Conservation (phyloP, 192 early-diverging fungal genomes). For the Linnemannia elongata region DNA sequence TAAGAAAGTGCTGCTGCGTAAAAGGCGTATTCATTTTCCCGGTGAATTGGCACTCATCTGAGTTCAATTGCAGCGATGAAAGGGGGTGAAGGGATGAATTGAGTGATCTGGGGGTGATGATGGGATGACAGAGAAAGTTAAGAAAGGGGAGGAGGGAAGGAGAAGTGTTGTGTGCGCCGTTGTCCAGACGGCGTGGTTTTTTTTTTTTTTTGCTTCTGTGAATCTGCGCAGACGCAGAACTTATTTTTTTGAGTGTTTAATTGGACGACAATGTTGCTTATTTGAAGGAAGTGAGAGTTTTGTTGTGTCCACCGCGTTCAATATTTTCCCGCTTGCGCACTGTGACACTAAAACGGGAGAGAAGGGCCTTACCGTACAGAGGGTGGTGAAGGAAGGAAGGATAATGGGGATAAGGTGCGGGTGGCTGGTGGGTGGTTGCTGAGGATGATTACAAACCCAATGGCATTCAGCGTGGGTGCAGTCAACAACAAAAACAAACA, state of each 20-base stretch:
- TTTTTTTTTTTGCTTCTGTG: neutral
- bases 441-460: neutral
- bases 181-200: neutral
- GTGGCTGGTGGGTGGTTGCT: neutral
- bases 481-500: neutral
- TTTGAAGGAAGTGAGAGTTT: neutral
- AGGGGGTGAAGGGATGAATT: neutral
- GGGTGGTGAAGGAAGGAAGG: no score
- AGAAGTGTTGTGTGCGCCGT: no score
- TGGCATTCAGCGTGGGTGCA: neutral
- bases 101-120: neutral
- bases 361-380: no score
- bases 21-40: neutral
- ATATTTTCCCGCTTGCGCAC: neutral
- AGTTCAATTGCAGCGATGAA: neutral
- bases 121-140: no score
- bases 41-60: neutral
- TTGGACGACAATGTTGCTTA: neutral
- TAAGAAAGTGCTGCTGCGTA: neutral
- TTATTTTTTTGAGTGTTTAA: neutral
- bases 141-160: no score
- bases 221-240: neutral
- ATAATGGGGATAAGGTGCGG: neutral
- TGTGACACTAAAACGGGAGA: neutral
- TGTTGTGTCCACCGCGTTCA: neutral